Evolutionary conservation across 2,329 filamentous ascomycete genomes (phyloP).

Genomic region (Aspergillus niger): DNA sequence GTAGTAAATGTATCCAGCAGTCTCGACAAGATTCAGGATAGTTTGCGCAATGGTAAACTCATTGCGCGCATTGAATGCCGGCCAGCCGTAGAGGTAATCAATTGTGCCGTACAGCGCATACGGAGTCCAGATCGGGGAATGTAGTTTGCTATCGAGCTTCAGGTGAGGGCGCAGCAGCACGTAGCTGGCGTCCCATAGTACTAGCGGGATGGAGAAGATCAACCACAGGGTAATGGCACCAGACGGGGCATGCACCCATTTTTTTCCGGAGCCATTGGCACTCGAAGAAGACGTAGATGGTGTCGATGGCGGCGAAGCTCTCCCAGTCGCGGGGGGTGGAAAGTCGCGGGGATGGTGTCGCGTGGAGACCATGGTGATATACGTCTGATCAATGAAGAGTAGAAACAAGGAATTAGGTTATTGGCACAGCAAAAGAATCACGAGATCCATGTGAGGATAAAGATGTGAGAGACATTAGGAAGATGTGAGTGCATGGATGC

Average conservation of each 20-base stretch:
- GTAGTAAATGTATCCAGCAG: constrained; percentile 64
- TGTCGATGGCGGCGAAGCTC: constrained; percentile 26
- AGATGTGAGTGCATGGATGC: neutral
- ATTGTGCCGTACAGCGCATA: constrained; percentile 79
- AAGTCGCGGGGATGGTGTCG: constrained; percentile 57
- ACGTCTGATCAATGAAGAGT: neutral
- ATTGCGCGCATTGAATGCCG: constrained; percentile 65
- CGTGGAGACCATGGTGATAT: constrained; percentile 55
- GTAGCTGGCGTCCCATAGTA: constrained; percentile 79
- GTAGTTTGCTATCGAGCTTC: constrained; percentile 74
- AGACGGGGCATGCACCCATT: constrained; percentile 62
- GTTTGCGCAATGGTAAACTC: constrained; percentile 80
- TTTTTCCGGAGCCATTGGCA: constrained; percentile 23
- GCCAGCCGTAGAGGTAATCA: constrained; percentile 80
- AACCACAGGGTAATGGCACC: constrained; percentile 70
- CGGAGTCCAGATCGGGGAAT: constrained; percentile 72
- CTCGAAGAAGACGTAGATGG: constrained; percentile 21
- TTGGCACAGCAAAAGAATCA: neutral
- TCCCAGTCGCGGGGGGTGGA: constrained; percentile 35
- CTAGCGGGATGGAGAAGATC: constrained; percentile 71
- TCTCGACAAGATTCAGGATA: constrained; percentile 69
- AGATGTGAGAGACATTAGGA: neutral
- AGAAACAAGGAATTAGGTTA: neutral
- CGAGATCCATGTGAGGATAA: neutral
- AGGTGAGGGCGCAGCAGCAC: constrained; percentile 76